Evolutionary conservation across 192 early-diverging fungal species (phyloP), one percentile per base, ranked within the genome.

Genomic region (Spizellomyces sp.): DNA sequence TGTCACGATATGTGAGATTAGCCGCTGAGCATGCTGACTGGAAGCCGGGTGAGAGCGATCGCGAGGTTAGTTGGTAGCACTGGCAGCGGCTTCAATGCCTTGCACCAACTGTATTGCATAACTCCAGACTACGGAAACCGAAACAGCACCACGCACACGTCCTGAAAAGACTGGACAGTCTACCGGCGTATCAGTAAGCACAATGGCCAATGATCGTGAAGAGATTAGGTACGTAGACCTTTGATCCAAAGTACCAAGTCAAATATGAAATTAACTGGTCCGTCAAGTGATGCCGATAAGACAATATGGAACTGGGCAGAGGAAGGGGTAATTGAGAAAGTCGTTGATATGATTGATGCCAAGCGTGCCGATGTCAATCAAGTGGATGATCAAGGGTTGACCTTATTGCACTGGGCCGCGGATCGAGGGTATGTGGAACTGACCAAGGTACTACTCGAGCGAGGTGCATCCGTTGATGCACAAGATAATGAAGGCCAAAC

Each of bases 391-490:
- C 59, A 70, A 27, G 80, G 80, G 14, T 62, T 70, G 48, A 74
- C 77, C 10, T 52, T 74, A 7, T 64, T 81, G 14, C 80, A 81
- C 70, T 81, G 77, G 76, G 80, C 80, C 43, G 58, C 71, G 5
- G 80, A 81, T 47, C 47, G 75, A 41, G 75, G 67, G 9, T 44
- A 62, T 36, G 46, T 54, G 17, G 62, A 68, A 8, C 42, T 77
- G n/a, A 69, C 68, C 45, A 41, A 45, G 42, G 55, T 45, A 8
- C 58, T 81, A 0, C 8, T 77, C 1, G 27, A 10, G 9, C 9
- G 56, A 12, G 71, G 71, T 6, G 72, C 64, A 10, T 45, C n/a
- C 9, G 27, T 76, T 46, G 58, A 78, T 70, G 67, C 41, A 0
- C 52, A 64, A 43, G 80, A 81, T 54, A 2, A 8, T 12, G 72